phyloP scores from a whole-genome alignment of 1,139 yeast genomes.

The Candida pseudoviswanathii region DNA sequence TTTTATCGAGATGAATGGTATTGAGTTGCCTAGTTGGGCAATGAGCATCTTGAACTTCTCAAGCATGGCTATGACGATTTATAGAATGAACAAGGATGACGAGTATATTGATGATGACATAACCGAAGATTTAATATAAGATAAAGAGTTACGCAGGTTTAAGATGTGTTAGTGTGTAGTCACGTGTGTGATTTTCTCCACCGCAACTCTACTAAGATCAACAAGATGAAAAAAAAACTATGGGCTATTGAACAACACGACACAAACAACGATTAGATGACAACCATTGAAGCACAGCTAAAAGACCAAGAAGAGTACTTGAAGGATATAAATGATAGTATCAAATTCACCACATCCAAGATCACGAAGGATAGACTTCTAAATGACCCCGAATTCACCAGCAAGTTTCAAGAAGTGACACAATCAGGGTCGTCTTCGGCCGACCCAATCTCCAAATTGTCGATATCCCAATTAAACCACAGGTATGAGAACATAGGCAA shows the following conservation, averaged over 20 bases:
- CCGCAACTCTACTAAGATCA: background rate
- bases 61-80: slow-evolving; percentile 51
- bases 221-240: background rate
- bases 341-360: slow-evolving; percentile 1
- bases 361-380: slow-evolving; percentile 7
- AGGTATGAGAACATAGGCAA: slow-evolving; percentile 18
- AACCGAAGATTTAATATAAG: slow-evolving; percentile 43
- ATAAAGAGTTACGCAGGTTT: background rate
- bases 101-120: slow-evolving; percentile 52
- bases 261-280: slow-evolving; percentile 10
- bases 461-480: slow-evolving; percentile 24
- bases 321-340: slow-evolving; percentile 4
- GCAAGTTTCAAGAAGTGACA: slow-evolving; percentile 5
- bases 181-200: background rate
- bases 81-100: slow-evolving; percentile 55
- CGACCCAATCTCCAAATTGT: slow-evolving; percentile 10
- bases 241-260: background rate
- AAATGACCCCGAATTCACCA: slow-evolving; percentile 9
- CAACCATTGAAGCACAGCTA: slow-evolving; percentile 10
- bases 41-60: slow-evolving; percentile 46
- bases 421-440: slow-evolving; percentile 6
- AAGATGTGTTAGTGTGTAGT: background rate
- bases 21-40: slow-evolving; percentile 46
- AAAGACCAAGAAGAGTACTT: slow-evolving; percentile 7
- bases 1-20: slow-evolving; percentile 40